Base-by-base conservation (phyloP, 2,329 filamentous ascomycete genomes). In the Canariomyces notabilis region DNA sequence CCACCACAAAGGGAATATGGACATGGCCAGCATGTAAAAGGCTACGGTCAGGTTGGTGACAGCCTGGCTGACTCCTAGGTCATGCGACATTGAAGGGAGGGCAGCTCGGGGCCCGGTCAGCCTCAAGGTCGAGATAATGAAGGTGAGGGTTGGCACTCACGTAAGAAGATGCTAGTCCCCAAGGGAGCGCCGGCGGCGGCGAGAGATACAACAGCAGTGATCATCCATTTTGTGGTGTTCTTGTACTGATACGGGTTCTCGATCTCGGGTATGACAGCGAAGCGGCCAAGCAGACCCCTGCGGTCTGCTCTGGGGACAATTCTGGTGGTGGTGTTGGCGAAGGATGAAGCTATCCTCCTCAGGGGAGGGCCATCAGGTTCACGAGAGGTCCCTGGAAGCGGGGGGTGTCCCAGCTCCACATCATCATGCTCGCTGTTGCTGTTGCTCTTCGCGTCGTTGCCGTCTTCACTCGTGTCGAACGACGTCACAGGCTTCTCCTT, bases 1-100 rank as follows among this genome's bases (percentile, higher is more conserved):
- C 86, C 86, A 93, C 87, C 87, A 93, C 1, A 94, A 72, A 0
- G 88, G 88, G 55, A 89, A 91, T 36, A 93, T 87, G 45, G 82
- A 79, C 86, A 93, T 88, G 56, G 78, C 72, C 4, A 93, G 72
- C 86, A 93, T 89, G 63, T 90, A 93, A 47, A 91, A 66, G 0
- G 87, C 84, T 1, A 93, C 78, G 0, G 83, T 83, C 47, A 93
- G 61, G 63, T 93, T 94, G 45, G 83, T 80, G 14, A 87, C 68
- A 1, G 85, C 85, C 12, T 78, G 65, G 0, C 77, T 76, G 11
- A 81, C 74, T 53, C 82, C 54, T 35, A 93, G 71, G 18, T 85
- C 80, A 4, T 60, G 59, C 0, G 82, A 69, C 46, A 93, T 77
- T 34, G 83, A 70, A 2, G 75, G 70, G 2, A 93, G 75, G 3